Conservation (phyloP, 2,329 filamentous ascomycete species). For the Cercospora sojina region DNA sequence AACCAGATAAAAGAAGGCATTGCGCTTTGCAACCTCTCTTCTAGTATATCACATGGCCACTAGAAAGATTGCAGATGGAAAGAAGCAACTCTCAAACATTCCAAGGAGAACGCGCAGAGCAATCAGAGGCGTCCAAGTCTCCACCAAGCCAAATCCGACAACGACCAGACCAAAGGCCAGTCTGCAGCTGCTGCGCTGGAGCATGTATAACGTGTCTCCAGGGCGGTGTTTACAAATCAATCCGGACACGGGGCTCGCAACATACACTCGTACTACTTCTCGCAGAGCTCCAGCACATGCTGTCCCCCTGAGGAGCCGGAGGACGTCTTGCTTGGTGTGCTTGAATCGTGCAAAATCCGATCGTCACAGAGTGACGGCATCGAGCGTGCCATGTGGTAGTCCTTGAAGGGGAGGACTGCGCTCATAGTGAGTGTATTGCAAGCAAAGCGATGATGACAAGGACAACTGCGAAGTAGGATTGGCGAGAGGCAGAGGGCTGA, state of each 20-base stretch:
- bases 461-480: neutral
- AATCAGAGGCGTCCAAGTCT: conserved; percentile 36
- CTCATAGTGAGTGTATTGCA: neutral
- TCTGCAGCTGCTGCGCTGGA: neutral
- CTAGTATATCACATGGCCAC: conserved; percentile 12
- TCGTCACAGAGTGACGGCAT: neutral
- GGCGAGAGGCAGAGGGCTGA: neutral
- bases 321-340: neutral
- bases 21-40: conserved; percentile 8
- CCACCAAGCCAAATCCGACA: conserved; percentile 4
- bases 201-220: neutral
- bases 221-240: neutral
- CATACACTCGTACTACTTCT: neutral
- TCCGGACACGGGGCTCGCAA: neutral
- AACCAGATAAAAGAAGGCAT: conserved; percentile 11
- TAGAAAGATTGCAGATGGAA: conserved; percentile 8
- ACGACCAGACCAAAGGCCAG: conserved; percentile 38
- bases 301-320: neutral
- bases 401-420: neutral
- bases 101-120: conserved; percentile 41
- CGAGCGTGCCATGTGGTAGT: neutral
- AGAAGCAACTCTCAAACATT: conserved; percentile 34
- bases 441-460: neutral
- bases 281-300: neutral
- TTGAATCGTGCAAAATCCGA: neutral